Evolutionary conservation across 2,329 filamentous ascomycete species (phyloP).

Genomic region (Nectriaceae sp.): DNA sequence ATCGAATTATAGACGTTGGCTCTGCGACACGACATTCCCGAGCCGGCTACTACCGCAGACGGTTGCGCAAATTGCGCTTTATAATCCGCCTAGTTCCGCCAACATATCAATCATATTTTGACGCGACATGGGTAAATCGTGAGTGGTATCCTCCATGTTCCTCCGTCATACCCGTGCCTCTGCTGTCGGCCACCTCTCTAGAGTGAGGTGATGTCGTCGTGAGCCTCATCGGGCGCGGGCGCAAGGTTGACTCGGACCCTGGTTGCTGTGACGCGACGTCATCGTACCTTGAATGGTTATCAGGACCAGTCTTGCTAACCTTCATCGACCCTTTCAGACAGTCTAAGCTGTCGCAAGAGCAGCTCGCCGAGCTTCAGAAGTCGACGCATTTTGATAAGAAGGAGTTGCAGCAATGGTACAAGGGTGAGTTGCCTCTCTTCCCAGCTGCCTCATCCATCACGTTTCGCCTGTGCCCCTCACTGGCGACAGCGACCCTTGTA

Average conservation of each 20-base stretch:
- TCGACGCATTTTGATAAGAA: slow-evolving; percentile 99
- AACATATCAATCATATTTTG: slow-evolving; percentile 11
- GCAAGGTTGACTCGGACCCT: slow-evolving; percentile 23
- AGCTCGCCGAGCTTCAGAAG: slow-evolving; percentile 93
- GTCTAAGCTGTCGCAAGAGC: slow-evolving; percentile 96
- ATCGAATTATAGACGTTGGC: background rate
- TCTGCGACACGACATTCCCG: slow-evolving; percentile 1
- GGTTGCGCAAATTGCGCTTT: slow-evolving; percentile 30
- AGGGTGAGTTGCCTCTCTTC: slow-evolving; percentile 64
- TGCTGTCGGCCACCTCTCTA: background rate
- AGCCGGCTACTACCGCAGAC: slow-evolving; percentile 12
- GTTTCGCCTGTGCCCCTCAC: slow-evolving; percentile 1
- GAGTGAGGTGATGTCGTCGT: background rate
- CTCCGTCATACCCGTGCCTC: background rate
- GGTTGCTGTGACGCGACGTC: slow-evolving; percentile 25
- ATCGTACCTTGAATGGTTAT: slow-evolving; percentile 17
- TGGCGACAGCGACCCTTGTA: background rate
- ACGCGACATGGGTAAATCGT: slow-evolving; percentile 55
- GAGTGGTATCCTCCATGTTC: slow-evolving; percentile 35
- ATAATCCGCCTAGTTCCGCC: slow-evolving; percentile 12
- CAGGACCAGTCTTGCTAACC: slow-evolving; percentile 23
- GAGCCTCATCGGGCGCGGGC: slow-evolving; percentile 19
- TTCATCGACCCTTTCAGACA: slow-evolving; percentile 60
- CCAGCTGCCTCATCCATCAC: slow-evolving; percentile 1
- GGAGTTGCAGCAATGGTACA: slow-evolving; percentile 99